Evolutionary conservation across 225 moss, liverwort and hornwort species (phyloP).

Genomic region (Antitrichia curtipendula): DNA sequence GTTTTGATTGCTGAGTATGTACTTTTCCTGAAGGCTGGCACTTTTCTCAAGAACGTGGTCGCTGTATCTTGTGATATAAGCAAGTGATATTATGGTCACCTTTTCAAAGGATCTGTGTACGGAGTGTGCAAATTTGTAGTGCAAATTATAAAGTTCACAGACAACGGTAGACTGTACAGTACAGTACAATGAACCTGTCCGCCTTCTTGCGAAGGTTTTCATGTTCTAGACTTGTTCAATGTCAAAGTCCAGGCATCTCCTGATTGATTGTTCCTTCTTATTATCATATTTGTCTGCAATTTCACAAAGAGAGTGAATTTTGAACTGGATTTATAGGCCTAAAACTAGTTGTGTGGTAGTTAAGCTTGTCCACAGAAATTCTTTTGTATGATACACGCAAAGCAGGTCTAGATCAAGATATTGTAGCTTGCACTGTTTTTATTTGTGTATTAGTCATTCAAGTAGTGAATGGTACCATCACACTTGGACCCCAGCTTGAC

Average conservation of each 20-base stretch:
- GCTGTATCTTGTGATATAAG: background rate
- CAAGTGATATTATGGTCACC: background rate
- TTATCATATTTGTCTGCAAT: background rate
- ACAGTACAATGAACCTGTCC: background rate
- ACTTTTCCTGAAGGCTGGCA: background rate
- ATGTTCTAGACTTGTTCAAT: background rate
- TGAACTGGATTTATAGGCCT: background rate
- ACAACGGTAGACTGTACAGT: background rate
- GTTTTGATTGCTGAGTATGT: background rate
- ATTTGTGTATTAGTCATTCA: background rate
- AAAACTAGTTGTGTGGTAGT: background rate
- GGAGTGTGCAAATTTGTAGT: background rate
- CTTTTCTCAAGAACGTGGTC: background rate
- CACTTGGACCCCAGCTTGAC: background rate
- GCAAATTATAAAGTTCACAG: background rate
- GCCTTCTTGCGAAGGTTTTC: background rate
- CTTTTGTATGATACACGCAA: too few relatives aligned
- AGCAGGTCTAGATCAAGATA: background rate
- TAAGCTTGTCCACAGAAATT: too few relatives aligned
- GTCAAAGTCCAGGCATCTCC: background rate
- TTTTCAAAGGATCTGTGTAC: background rate
- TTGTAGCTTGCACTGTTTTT: background rate
- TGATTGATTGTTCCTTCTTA: background rate
- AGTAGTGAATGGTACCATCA: background rate
- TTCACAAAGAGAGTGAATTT: background rate